Percentiles rank a stretch among this genome's conserved stretches.
Evolutionary conservation across 176 grass and related monocot genomes (phyloP).

Genomic region (Zoysia japonica): DNA sequence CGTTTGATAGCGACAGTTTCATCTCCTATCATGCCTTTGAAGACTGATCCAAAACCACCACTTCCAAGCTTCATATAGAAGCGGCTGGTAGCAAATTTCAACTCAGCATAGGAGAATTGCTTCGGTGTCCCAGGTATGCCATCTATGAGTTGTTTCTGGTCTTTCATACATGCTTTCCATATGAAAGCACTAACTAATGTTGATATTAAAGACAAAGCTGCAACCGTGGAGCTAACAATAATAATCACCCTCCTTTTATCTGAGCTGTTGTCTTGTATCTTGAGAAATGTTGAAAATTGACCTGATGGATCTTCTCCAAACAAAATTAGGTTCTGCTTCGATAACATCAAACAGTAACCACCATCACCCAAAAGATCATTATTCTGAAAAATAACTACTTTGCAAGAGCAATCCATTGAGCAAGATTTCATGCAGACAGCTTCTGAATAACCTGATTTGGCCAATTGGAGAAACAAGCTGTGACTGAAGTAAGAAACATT

Average conservation of each 20-base stretch:
- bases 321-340: not conserved
- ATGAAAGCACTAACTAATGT: not conserved
- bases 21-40: slow-evolving; percentile 40
- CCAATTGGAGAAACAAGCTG: slow-evolving; percentile 1
- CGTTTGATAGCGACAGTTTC: slow-evolving; percentile 42
- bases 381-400: slow-evolving; percentile 26
- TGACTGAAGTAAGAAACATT: slow-evolving; percentile 39
- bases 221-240: not conserved
- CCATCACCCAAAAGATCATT: not conserved
- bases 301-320: not conserved
- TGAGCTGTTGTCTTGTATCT: slow-evolving; percentile 19
- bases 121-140: slow-evolving; percentile 41
- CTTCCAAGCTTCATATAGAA: slow-evolving; percentile 36
- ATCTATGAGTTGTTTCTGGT: not conserved
- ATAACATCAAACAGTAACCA: slow-evolving; percentile 4
- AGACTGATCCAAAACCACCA: slow-evolving; percentile 49
- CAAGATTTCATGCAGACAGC: slow-evolving; percentile 22
- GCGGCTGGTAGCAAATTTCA: slow-evolving; percentile 29
- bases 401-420: slow-evolving; percentile 27
- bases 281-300: not conserved
- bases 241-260: slow-evolving; percentile 8
- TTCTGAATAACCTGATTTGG: slow-evolving; percentile 16
- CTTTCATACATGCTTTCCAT: slow-evolving; percentile 5
- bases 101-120: slow-evolving; percentile 38
- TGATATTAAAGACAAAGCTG: not conserved